A percentile compares a stretch with the other conserved stretches of the same genome.
These are phyloP conservation scores for Fennellomyces sp. DNA, from an alignment of 371 early-diverging fungal genomes.

Conservation along the genomic window DNA sequence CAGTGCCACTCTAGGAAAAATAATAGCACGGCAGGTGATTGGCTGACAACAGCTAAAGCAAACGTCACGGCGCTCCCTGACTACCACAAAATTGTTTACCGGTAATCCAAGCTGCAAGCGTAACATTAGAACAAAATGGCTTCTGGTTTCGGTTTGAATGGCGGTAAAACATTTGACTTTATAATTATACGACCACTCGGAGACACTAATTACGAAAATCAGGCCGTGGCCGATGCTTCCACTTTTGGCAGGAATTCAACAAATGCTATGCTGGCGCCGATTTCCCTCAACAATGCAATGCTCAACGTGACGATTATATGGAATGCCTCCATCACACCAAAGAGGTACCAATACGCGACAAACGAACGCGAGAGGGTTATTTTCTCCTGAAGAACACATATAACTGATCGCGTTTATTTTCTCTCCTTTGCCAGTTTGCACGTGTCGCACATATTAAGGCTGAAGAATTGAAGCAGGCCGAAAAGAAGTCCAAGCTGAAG, in stretches of 20 bases:
- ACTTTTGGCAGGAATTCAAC: slow-evolving; percentile 85
- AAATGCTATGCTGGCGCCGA: slow-evolving; percentile 81
- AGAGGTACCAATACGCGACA: slow-evolving; percentile 53
- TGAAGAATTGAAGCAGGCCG: slow-evolving; percentile 62
- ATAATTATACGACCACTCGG: background rate
- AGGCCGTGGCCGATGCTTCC: slow-evolving; percentile 85
- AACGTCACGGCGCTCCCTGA: background rate
- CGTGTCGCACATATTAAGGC: slow-evolving; percentile 64
- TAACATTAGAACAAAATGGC: slow-evolving; percentile 35
- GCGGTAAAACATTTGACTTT: slow-evolving; percentile 28
- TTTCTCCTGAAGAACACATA: background rate
- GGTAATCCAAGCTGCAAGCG: background rate
- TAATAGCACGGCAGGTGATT: too few species aligned
- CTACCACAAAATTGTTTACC: background rate
- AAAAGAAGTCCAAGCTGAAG: slow-evolving; percentile 55
- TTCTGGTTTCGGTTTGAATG: slow-evolving; percentile 51
- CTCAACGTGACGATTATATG: slow-evolving; percentile 78
- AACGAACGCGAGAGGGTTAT: background rate
- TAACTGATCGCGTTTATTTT: background rate
- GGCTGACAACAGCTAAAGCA: background rate
- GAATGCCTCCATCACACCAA: slow-evolving; percentile 87
- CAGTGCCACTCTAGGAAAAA: too few species aligned
- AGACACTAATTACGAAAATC: slow-evolving; percentile 4
- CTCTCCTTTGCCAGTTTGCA: slow-evolving; percentile 39
- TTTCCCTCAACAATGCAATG: slow-evolving; percentile 70